Evolutionary conservation across 495 filamentous ascomycete genomes (phyloP), one percentile per base, ranked within the genome.

Genomic region (Penicillium silybi): DNA sequence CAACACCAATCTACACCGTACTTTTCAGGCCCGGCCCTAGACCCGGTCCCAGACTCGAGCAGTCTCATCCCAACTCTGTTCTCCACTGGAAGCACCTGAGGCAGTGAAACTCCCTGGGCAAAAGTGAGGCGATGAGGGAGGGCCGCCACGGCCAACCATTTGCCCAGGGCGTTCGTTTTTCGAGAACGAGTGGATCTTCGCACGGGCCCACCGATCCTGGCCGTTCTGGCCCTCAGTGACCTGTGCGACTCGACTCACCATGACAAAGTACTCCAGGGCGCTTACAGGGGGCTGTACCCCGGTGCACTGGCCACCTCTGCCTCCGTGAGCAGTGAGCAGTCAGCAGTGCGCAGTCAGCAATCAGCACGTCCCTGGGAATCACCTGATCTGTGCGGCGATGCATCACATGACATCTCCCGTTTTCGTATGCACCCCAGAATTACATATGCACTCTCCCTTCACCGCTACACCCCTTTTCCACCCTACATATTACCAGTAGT

Each of bases 131-230:
- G 48, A 59, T 52, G 48, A 46, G 41, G 39, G 43, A 37, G 51
- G 47, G 50, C 34, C 15, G 44, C 22, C 37, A 17, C 17, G 45
- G 26, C 52, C 57, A 55, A 59, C 48, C 57, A 59, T 26, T 34
- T 26, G 40, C n/a, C 39, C 17, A 23, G 32, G 35, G 34, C 34
- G 48, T 48, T 51, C 42, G 37, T 23, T 49, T 49, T 59, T 59
- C 57, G 52, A 59, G 57, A 59, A 59, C 48, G 49, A 55, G 57
- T 59, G 57, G 57, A 55, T 48, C 52, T 35, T 46, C 38, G 20
- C 41, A 44, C 23, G 8, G 50, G 52, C 40, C 52, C 57, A 59
- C 56, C 48, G 52, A 37, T 49, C 57, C 32, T 35, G 25, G 26
- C 18, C 37, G 47, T 37, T 37, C 35, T 35, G 26, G 41, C n/a